Percentiles rank a stretch among this genome's conserved stretches.
Conservation (phyloP, 805 yeast genomes). For the Starmerella gropengiesseri region DNA sequence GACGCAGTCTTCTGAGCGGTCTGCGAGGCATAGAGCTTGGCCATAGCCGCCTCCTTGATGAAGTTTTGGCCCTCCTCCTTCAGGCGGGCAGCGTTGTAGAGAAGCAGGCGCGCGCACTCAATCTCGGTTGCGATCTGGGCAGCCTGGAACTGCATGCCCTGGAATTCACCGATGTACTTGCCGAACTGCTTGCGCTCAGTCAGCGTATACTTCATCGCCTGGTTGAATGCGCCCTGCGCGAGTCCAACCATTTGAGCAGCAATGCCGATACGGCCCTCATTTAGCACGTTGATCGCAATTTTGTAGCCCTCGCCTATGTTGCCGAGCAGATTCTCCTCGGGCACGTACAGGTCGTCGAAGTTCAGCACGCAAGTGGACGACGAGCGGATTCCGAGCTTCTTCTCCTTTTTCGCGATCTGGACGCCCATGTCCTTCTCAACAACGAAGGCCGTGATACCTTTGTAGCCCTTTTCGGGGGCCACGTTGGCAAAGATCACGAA, state of each 20-base stretch:
- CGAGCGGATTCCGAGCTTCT: constrained; percentile 37
- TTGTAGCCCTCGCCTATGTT: constrained; percentile 37
- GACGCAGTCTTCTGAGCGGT: constrained; percentile 34
- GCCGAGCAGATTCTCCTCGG: constrained; percentile 35
- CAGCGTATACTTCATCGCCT: constrained; percentile 32
- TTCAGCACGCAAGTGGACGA: constrained; percentile 35
- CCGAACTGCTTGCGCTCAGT: constrained; percentile 37
- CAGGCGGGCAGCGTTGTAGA: constrained; percentile 38
- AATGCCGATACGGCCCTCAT: constrained; percentile 38
- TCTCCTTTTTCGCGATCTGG: constrained; percentile 35
- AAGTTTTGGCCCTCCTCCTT: constrained; percentile 35
- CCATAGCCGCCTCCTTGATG: constrained; percentile 38
- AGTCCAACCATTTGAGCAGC: constrained; percentile 39
- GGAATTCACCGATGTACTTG: constrained; percentile 35
- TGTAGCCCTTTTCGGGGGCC: constrained; percentile 35
- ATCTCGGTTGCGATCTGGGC: constrained; percentile 37
- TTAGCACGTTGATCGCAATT: constrained; percentile 36
- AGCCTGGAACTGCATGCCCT: constrained; percentile 39
- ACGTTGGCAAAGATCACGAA: constrained; percentile 35
- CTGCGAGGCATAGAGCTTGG: constrained; percentile 34
- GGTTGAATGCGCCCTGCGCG: constrained; percentile 36
- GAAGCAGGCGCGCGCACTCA: constrained; percentile 35
- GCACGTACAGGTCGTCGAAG: constrained; percentile 35
- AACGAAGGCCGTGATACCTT: constrained; percentile 37
- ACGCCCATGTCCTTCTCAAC: constrained; percentile 35